Base-by-base conservation (phyloP, 441 rosid genomes). In the Erodium texanum region DNA sequence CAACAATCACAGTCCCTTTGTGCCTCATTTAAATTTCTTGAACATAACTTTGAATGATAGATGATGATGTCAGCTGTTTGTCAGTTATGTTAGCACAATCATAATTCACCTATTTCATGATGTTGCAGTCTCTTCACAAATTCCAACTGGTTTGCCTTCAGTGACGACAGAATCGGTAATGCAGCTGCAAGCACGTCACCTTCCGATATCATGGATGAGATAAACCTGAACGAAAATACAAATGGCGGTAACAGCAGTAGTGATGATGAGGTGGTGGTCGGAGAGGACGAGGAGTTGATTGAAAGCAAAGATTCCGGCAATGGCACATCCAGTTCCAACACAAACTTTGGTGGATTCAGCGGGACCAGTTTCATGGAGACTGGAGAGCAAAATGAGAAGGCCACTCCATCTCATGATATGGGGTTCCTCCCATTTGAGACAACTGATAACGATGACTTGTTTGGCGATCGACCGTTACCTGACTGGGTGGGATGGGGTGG, bases 141-240 rank as follows among this genome's bases (percentile, higher is more conserved):
- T 76, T 90, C 99, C 62, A 80, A 95, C 82, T 95, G 99, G 99
- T 95, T 95, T 79, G 90, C 98, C 10, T 95, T 87, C 84, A 90
- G 90, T 85, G 97, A 90, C 11, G 19, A 64, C 23, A 32, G 43
- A 75, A 73, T 79, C 45, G 87, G 79, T 68, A 75, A 76, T 74
- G 86, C 86, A 64, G 79, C 85, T 66, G 73, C 73, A 24, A 83
- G 88, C 62, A 71, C 78, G 8, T 81, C 89, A 18, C 88, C 85
- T 34, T 64, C 83, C 0, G 90, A 85, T 75, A 77, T 77, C 78
- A 82, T 92, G 88, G 93, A 86, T 54, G 92, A 84, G 45, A 73
- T 81, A 56, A 89, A 88, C 79, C 71, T 90, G 83, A 85, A 89
- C 64, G 89, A 83, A 52, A 72, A 80, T 56, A 74, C 85, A 50